These are phyloP conservation scores for Ascochyta pisi DNA, from an alignment of 2,329 filamentous ascomycete species.

Conservation along the genomic window DNA sequence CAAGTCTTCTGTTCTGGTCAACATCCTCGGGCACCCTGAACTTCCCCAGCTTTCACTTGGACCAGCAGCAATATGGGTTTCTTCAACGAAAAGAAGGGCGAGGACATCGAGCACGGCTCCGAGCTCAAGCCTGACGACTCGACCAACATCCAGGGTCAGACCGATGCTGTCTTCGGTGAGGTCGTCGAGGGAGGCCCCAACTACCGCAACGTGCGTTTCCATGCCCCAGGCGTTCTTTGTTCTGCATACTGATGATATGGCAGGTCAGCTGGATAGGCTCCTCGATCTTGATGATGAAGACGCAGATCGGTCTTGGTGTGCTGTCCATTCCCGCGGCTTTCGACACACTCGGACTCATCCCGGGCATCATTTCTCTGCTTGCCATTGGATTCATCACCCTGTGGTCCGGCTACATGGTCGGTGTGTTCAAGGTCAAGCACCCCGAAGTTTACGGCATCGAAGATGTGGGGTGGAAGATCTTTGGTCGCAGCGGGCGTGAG, in stretches of 20 bases:
- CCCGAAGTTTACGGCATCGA: slow-evolving; percentile 64
- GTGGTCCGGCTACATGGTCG: slow-evolving; percentile 58
- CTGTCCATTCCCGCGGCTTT: slow-evolving; percentile 56
- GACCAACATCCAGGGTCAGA: slow-evolving; percentile 15
- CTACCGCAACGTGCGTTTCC: slow-evolving; percentile 18
- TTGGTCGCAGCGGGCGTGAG: slow-evolving; percentile 59
- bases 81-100: slow-evolving; percentile 8
- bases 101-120: slow-evolving; percentile 15
- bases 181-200: slow-evolving; percentile 20
- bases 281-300: slow-evolving; percentile 33
- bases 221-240: neutral
- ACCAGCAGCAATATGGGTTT: slow-evolving; percentile 2
- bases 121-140: slow-evolving; percentile 11
- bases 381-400: slow-evolving; percentile 52
- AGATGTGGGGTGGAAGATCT: slow-evolving; percentile 61
- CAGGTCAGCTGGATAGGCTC: slow-evolving; percentile 29
- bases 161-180: slow-evolving; percentile 21
- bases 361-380: slow-evolving; percentile 55
- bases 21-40: slow-evolving; percentile 2
- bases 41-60: slow-evolving; percentile 2
- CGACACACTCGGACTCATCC: slow-evolving; percentile 55
- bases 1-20: neutral
- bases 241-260: neutral
- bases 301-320: slow-evolving; percentile 44
- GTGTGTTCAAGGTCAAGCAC: slow-evolving; percentile 60